phyloP scores from a whole-genome alignment of 768 basidiomycete genomes.

The Lactifluus pinguis region DNA sequence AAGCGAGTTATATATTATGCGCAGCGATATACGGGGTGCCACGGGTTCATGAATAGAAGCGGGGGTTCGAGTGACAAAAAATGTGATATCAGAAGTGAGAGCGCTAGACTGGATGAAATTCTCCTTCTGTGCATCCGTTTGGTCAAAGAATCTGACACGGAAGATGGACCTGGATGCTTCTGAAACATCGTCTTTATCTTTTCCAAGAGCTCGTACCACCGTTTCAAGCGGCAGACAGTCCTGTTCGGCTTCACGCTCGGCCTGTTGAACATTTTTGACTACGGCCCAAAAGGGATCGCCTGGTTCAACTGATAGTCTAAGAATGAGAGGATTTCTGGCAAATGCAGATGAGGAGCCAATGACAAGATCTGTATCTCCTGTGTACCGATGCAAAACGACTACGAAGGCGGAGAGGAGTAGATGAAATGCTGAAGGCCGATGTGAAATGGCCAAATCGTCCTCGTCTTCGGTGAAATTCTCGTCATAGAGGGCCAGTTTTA shows the following conservation, averaged over 20 bases:
- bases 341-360: slow-evolving; percentile 81
- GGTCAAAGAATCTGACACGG: slow-evolving; percentile 94
- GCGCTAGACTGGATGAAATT: slow-evolving; percentile 73
- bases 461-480: slow-evolving; percentile 45
- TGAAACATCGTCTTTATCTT: slow-evolving; percentile 53
- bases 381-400: slow-evolving; percentile 87
- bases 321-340: slow-evolving; percentile 68
- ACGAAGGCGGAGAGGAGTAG: slow-evolving; percentile 87
- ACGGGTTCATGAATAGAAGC: slow-evolving; percentile 60
- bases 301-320: slow-evolving; percentile 77
- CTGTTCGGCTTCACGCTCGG: slow-evolving; percentile 73
- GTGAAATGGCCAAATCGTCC: slow-evolving; percentile 37
- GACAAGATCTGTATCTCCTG: slow-evolving; percentile 88
- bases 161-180: slow-evolving; percentile 57
- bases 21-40: slow-evolving; percentile 66
- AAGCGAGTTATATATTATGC: slow-evolving; percentile 89
- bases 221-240: slow-evolving; percentile 77
- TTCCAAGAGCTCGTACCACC: slow-evolving; percentile 58
- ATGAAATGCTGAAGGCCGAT: slow-evolving; percentile 76
- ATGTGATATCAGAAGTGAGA: slow-evolving; percentile 84
- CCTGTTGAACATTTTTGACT: slow-evolving; percentile 73
- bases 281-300: slow-evolving; percentile 85
- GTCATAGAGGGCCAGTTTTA: slow-evolving; percentile 71
- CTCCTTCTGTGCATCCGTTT: slow-evolving; percentile 65
- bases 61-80: slow-evolving; percentile 74